Base-by-base conservation (phyloP, 495 filamentous ascomycete genomes). In the Talaromyces adpressus region DNA sequence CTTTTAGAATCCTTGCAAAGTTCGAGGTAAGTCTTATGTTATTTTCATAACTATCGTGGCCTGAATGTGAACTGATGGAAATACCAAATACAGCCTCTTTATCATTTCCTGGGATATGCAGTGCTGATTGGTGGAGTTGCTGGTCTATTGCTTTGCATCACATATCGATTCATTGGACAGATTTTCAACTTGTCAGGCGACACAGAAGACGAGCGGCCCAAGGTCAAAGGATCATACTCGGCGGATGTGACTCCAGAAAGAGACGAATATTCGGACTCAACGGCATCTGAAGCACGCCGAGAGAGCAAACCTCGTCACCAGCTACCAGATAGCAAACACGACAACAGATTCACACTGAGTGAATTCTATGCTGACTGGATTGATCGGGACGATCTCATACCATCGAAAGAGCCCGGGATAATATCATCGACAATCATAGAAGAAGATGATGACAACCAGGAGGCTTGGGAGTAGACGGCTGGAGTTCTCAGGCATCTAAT, bases 341-440 rank as follows among this genome's bases (percentile, higher is more conserved):
- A 63, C 61, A 64, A 39, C 39, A 66, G 30, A 60, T 65, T 32
- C 32, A 62, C 29, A 22, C 47, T 51, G 59, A 69, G 41, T 29
- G 70, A 70, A 39, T 69, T 67, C 63, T 77, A 73, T 65, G 73
- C 70, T 56, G 77, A 73, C 11, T 73, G 75, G 74, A 68, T 69
- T 27, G 70, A 67, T 67, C 72, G 71, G 61, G 67, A 71, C 61
- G 66, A 61, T n/a, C 16, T 61, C 12, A 63, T 66, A 36, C 63
- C 56, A 69, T 16, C 68, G 67, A 63, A 72, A 66, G 59, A 77
- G 67, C 59, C 45, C 2, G 77, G 77, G 0, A 67, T 86, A 23
- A 67, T 87, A 18, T 75, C 77, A 23, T 78, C 84, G 59, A 89
- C 85, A 0, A 90, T 90, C 18, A 71, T 89, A 57, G 87, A 90